Evolutionary conservation across 1,284 basidiomycete species (phyloP).

Genomic region (Vanrija sp.): DNA sequence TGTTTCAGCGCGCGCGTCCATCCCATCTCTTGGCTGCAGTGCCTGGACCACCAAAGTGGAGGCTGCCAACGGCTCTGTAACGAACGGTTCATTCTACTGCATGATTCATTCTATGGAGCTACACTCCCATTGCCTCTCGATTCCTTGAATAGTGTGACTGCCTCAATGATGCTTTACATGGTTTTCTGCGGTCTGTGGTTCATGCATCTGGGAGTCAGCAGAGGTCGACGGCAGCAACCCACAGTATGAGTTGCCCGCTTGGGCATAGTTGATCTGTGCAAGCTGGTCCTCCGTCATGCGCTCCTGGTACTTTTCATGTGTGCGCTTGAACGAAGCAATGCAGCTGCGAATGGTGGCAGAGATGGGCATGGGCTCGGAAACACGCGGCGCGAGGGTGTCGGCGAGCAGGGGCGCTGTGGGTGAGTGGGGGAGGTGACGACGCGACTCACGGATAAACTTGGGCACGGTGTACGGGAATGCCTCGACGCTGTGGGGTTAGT

Average conservation of each 20-base stretch:
- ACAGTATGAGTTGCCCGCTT: constrained; percentile 90
- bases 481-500: constrained; percentile 43
- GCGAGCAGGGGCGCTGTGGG: constrained; percentile 35
- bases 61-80: no score
- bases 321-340: constrained; percentile 59
- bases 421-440: constrained; percentile 49
- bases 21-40: no score
- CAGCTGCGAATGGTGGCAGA: constrained; percentile 83
- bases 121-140: no score
- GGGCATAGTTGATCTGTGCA: constrained; percentile 77
- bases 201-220: neutral
- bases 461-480: constrained; percentile 62
- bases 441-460: constrained; percentile 58
- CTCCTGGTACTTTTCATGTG: constrained; percentile 63
- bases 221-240: constrained; percentile 20
- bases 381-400: constrained; percentile 55
- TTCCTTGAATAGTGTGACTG: no score
- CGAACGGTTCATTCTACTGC: no score
- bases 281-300: constrained; percentile 87
- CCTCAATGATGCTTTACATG: no score
- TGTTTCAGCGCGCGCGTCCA: no score
- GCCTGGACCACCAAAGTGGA: no score
- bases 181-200: neutral
- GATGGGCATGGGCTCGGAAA: constrained; percentile 87
- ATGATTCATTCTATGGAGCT: no score